These are phyloP conservation scores for Verbascum thapsus DNA, from an alignment of 257 asterid genomes.

Conservation along the genomic window DNA sequence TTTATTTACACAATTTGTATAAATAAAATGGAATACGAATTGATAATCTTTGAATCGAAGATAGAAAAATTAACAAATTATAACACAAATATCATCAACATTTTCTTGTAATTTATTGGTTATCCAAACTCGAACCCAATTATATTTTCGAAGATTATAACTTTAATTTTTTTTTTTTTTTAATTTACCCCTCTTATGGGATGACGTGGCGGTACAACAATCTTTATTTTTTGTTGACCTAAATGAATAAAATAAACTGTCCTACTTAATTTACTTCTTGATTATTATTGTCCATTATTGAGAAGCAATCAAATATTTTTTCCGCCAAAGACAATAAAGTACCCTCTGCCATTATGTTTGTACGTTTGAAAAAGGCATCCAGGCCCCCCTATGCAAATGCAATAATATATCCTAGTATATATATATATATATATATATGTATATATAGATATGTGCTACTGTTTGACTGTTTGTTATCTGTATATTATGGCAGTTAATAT, in stretches of 20 bases:
- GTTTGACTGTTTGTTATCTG: slow-evolving; percentile 47
- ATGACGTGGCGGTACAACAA: slow-evolving; percentile 48
- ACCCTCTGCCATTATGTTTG: slow-evolving; percentile 14
- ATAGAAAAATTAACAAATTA: too few species aligned
- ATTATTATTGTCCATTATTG: slow-evolving; percentile 42
- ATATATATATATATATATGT: too few species aligned
- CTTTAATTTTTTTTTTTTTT: neutral
- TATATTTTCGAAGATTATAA: too few species aligned
- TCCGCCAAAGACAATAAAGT: slow-evolving; percentile 24
- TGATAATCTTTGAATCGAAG: too few species aligned
- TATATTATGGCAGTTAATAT: slow-evolving; percentile 40
- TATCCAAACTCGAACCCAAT: too few species aligned
- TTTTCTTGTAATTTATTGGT: too few species aligned
- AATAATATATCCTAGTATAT: slow-evolving; percentile 28
- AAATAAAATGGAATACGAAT: too few species aligned
- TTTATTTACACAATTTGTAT: too few species aligned
- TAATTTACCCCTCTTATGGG: slow-evolving; percentile 30
- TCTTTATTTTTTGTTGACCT: slow-evolving; percentile 43
- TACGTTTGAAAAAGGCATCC: slow-evolving; percentile 6
- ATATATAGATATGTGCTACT: too few species aligned
- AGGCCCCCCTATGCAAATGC: slow-evolving; percentile 33
- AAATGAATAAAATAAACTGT: slow-evolving; percentile 34
- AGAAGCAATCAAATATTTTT: slow-evolving; percentile 29
- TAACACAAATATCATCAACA: too few species aligned
- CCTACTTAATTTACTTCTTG: slow-evolving; percentile 38